Conservation (phyloP, 2,329 filamentous ascomycete species). For the Colletotrichum cereale region DNA sequence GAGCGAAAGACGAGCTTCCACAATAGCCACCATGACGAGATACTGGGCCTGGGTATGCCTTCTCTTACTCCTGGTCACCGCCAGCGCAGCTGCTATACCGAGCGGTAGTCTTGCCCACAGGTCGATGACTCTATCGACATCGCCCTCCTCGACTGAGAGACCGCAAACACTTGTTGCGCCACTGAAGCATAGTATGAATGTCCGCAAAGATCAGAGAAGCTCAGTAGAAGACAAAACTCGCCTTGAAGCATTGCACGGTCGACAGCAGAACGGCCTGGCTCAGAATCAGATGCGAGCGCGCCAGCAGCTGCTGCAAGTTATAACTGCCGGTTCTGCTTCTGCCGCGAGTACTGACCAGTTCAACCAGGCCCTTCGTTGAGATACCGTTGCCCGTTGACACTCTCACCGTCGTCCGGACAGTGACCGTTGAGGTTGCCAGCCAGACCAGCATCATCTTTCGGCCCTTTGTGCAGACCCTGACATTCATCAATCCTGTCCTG, state of each 20-base stretch:
- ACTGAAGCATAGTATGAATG: background rate
- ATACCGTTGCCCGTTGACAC: constrained; percentile 18
- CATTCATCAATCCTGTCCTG: constrained; percentile 43
- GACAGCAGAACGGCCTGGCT: background rate
- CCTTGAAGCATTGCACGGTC: background rate
- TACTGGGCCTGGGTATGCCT: background rate
- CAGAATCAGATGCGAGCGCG: background rate
- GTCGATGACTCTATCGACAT: background rate
- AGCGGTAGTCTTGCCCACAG: background rate
- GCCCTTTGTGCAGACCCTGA: constrained; percentile 45
- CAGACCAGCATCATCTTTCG: constrained; percentile 39
- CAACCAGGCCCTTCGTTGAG: background rate
- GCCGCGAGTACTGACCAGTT: background rate
- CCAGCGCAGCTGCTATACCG: background rate
- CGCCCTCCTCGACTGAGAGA: background rate
- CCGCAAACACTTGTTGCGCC: background rate
- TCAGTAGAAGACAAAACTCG: background rate
- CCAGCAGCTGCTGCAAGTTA: constrained; percentile 17
- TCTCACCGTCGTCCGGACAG: constrained; percentile 37
- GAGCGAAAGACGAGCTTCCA: background rate
- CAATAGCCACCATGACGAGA: constrained; percentile 13
- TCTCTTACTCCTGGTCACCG: background rate
- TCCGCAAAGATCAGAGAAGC: background rate
- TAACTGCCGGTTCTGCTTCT: too few relatives aligned
- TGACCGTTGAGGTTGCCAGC: constrained; percentile 41